A percentile compares a stretch with the other conserved stretches of the same genome.
Evolutionary conservation across 75 land plant genomes (phyloP).

Genomic region (Larix kaempferi): DNA sequence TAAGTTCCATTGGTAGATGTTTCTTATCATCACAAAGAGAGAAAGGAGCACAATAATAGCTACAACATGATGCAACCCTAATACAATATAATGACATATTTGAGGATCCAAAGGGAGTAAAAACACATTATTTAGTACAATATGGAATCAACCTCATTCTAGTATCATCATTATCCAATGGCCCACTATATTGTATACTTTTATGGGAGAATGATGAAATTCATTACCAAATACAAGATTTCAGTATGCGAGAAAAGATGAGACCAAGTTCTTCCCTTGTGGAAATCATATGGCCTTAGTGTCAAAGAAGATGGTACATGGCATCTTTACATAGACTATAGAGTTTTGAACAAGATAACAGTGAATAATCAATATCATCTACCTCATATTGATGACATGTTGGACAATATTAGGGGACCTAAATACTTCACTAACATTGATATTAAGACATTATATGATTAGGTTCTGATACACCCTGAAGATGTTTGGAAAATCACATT

Average conservation of each 20-base stretch:
- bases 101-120: not conserved
- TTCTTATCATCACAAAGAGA: too few relatives aligned
- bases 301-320: not conserved
- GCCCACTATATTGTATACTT: not conserved
- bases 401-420: not conserved
- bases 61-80: too few relatives aligned
- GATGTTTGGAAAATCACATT: too few relatives aligned
- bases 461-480: too few relatives aligned
- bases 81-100: too few relatives aligned
- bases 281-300: not conserved
- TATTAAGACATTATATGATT: not conserved
- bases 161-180: not conserved
- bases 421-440: not conserved
- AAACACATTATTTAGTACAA: not conserved
- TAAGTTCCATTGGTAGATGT: not conserved
- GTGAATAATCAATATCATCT: slow-evolving; percentile 9
- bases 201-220: not conserved
- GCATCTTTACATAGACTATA: slow-evolving; percentile 8
- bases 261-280: slow-evolving; percentile 11
- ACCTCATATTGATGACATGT: slow-evolving; percentile 2
- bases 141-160: not conserved
- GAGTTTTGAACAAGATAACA: slow-evolving; percentile 8
- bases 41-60: too few relatives aligned
- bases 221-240: not conserved
- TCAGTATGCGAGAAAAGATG: not conserved